Evolutionary conservation across 805 yeast species (phyloP).

Genomic region (Candida silvatica): DNA sequence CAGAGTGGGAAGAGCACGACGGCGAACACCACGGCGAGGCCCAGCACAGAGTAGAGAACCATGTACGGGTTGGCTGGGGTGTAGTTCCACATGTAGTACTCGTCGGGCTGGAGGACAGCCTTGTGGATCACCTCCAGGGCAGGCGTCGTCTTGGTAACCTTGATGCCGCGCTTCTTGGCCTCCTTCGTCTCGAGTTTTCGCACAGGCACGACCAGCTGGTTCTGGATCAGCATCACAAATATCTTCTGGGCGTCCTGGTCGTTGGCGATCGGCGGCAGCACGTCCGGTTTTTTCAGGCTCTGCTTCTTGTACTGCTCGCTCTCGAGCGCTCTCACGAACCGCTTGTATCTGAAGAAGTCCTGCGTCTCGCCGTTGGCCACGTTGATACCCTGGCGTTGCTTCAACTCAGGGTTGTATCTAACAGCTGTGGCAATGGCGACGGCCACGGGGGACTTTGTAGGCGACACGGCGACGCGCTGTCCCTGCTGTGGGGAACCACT

Average conservation of each 20-base stretch:
- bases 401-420: conserved; percentile 57
- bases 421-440: conserved; percentile 64
- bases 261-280: conserved; percentile 35
- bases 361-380: conserved; percentile 53
- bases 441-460: conserved; percentile 42
- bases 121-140: conserved; percentile 44
- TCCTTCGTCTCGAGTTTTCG: conserved; percentile 63
- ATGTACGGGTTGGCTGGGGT: conserved; percentile 63
- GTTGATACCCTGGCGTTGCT: conserved; percentile 64
- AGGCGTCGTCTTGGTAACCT: conserved; percentile 57
- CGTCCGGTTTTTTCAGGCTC: conserved; percentile 23
- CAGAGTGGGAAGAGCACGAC: conserved; percentile 84
- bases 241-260: conserved; percentile 51
- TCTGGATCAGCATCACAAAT: conserved; percentile 60
- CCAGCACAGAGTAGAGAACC: conserved; percentile 52
- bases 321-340: conserved; percentile 70
- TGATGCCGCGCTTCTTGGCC: conserved; percentile 51
- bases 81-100: conserved; percentile 80
- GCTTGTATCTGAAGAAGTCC: conserved; percentile 82
- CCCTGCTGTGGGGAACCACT: conserved; percentile 4
- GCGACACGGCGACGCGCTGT: conserved; percentile 16
- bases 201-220: conserved; percentile 69
- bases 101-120: conserved; percentile 54
- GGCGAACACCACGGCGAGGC: conserved; percentile 54
- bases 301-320: conserved; percentile 55